These are phyloP conservation scores for Paecilomyces dactylethromorphus DNA, from an alignment of 2,329 filamentous ascomycete species.

Conservation along the genomic window DNA sequence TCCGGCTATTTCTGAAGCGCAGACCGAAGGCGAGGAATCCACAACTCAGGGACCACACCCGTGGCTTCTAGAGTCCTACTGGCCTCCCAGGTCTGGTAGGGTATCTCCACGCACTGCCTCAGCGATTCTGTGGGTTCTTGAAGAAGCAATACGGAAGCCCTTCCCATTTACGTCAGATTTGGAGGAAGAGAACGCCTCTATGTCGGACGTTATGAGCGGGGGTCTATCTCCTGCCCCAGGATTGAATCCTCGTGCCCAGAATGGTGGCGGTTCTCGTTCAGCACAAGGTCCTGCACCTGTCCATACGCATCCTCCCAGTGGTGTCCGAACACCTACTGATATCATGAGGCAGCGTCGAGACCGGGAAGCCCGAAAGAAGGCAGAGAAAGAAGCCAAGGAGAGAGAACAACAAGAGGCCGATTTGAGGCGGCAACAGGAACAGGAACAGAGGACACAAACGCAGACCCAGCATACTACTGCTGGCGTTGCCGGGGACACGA, in stretches of 20 bases:
- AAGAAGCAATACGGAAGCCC: constrained; percentile 80
- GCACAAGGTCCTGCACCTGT: constrained; percentile 49
- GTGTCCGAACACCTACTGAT: constrained; percentile 76
- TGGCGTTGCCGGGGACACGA: constrained; percentile 29
- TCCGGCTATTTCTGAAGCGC: constrained; percentile 26
- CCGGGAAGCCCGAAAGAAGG: constrained; percentile 64
- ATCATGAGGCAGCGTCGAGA: constrained; percentile 85
- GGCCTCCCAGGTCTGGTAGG: constrained; percentile 47
- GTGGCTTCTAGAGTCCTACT: constrained; percentile 39
- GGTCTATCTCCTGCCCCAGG: constrained; percentile 37
- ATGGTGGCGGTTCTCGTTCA: constrained; percentile 53
- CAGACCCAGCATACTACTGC: constrained; percentile 40
- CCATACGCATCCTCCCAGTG: constrained; percentile 42
- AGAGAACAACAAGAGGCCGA: constrained; percentile 49
- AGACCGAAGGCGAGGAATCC: constrained; percentile 26
- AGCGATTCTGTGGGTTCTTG: constrained; percentile 85
- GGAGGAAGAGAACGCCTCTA: constrained; percentile 81
- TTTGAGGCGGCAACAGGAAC: constrained; percentile 35
- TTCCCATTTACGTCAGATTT: constrained; percentile 76
- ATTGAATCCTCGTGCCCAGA: constrained; percentile 51
- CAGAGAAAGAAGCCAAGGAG: constrained; percentile 57
- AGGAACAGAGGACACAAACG: constrained; percentile 20
- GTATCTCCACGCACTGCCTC: constrained; percentile 80
- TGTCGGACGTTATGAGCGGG: constrained; percentile 74
- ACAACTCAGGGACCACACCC: constrained; percentile 22